phyloP scores from a whole-genome alignment of 257 asterid species.

The Eucommia ulmoides region DNA sequence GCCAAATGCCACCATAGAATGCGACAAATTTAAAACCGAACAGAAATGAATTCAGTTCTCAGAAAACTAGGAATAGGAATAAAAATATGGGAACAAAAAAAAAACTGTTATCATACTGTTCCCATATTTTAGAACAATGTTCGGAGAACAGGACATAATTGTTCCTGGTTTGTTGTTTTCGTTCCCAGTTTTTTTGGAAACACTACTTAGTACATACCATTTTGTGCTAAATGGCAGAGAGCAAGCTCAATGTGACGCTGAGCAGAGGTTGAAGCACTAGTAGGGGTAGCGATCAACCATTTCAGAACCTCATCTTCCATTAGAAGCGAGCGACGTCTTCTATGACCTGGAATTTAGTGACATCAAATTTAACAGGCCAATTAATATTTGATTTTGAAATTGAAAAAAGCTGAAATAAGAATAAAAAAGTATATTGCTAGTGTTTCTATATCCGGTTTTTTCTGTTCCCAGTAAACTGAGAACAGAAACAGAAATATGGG shows the following conservation, averaged over 20 bases:
- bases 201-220: conserved; percentile 31
- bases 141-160: neutral
- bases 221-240: conserved; percentile 91
- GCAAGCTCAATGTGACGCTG: conserved; percentile 87
- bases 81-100: neutral
- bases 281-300: conserved; percentile 67
- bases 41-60: too few relatives aligned
- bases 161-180: too few relatives aligned
- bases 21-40: too few relatives aligned
- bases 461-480: too few relatives aligned
- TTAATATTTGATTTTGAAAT: too few relatives aligned
- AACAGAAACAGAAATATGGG: too few relatives aligned
- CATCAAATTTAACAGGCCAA: too few relatives aligned
- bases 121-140: neutral
- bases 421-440: too few relatives aligned
- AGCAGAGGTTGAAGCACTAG: conserved; percentile 36
- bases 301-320: conserved; percentile 64
- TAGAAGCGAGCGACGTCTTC: conserved; percentile 61
- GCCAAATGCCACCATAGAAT: too few relatives aligned
- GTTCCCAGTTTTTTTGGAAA: neutral
- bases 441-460: too few relatives aligned
- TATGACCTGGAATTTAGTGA: conserved; percentile 48
- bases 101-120: neutral
- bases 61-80: too few relatives aligned
- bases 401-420: too few relatives aligned